phyloP scores from a whole-genome alignment of 306 rosid genomes.

The Arachis hypogaea region DNA sequence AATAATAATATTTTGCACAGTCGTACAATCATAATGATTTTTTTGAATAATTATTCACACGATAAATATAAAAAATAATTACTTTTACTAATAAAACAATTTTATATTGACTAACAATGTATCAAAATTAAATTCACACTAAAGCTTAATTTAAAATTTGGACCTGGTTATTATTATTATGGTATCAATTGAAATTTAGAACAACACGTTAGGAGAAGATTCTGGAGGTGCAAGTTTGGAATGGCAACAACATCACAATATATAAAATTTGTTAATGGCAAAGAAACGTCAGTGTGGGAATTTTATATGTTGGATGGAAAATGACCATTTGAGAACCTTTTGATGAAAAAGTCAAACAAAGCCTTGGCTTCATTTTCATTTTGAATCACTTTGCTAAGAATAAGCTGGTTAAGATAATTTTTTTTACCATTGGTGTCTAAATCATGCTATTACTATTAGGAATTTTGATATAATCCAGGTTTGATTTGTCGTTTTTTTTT shows the following conservation, averaged over 20 bases:
- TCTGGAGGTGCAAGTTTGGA: conserved; percentile 45
- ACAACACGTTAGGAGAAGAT: conserved; percentile 22
- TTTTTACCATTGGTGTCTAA: background rate
- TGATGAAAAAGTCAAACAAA: conserved; percentile 41
- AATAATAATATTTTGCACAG: too few species aligned
- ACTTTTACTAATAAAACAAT: too few species aligned
- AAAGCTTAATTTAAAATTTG: conserved; percentile 36
- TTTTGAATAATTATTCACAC: too few species aligned
- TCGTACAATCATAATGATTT: too few species aligned
- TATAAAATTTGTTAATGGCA: conserved; percentile 41
- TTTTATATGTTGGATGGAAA: conserved; percentile 46
- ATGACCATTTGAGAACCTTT: conserved; percentile 45
- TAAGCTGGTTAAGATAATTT: background rate
- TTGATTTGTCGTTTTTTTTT: too few species aligned
- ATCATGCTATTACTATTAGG: too few species aligned
- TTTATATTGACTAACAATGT: too few species aligned
- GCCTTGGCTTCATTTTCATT: conserved; percentile 26
- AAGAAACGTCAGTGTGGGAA: conserved; percentile 43
- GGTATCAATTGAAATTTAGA: background rate
- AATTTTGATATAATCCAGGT: too few species aligned
- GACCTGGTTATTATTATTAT: conserved; percentile 23
- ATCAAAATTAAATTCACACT: background rate
- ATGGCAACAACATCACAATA: conserved; percentile 40
- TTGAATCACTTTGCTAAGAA: background rate
- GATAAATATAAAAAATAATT: too few species aligned